Base-by-base conservation (phyloP, 192 early-diverging fungal genomes). In the Phlyctochytrium arcticum region DNA sequence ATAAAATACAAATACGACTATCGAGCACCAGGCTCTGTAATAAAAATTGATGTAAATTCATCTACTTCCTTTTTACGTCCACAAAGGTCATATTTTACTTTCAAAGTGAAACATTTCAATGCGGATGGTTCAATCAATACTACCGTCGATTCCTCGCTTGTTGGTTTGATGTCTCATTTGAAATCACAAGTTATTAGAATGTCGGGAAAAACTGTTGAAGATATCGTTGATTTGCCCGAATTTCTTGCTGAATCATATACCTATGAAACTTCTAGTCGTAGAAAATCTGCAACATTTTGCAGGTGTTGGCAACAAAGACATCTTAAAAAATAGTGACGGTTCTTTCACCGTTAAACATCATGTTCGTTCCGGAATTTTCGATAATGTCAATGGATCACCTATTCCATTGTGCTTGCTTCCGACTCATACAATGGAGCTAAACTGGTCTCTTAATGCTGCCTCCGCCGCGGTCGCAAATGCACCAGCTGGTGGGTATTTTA, bases 381-480 rank as follows among this genome's bases (percentile, higher is more conserved):
- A 27, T 10, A 23, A 23, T 23, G 10, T 34, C 9, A 56, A 56
- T 33, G 54, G 32, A 32, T 32, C 24, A 27, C 54, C 33, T 9
- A 33, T 56, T 33, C 54, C 54, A 9, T 12, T 56, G 10, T 56
- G 54, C n/a, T n/a, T n/a, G n/a, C n/a, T n/a, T n/a, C n/a, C n/a
- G n/a, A n/a, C n/a, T n/a, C n/a, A n/a, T n/a, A 12, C 54, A 7
- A 12, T 26, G 6, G 54, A 56, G 31, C 10, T 56, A 15, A 33
- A 23, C 10, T 33, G 24, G 27, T 32, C 29, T 21, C 23, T 56
- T 6, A 56, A 56, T 23, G 17, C 10, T 33, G 7, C 32, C 8
- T 6, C 10, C 6, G 6, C 6, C 9, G 54, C 54, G 24, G 12
- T 56, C 33, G 12, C 24, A 6, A 56, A 56, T 34, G 26, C 31